These are phyloP conservation scores for Torulaspora franciscae DNA, from an alignment of 805 yeast species.

Conservation along the genomic window DNA sequence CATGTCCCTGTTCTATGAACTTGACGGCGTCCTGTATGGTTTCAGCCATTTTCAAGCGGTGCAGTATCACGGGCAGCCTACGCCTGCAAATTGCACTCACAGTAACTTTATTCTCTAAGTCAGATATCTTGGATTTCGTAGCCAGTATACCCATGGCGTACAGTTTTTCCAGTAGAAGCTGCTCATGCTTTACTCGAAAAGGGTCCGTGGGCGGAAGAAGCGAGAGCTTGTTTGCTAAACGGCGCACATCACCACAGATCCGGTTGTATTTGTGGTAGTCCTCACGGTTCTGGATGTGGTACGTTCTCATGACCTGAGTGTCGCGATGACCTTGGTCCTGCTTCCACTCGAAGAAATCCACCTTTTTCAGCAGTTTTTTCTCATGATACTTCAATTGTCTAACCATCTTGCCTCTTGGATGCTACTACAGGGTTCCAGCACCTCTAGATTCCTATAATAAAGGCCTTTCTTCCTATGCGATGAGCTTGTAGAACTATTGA, in stretches of 20 bases:
- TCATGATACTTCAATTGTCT: conserved; percentile 91
- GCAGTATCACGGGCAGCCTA: conserved; percentile 91
- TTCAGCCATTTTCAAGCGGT: conserved; percentile 89
- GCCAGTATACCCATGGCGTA: conserved; percentile 84
- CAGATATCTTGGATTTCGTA: conserved; percentile 85
- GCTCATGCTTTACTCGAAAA: conserved; percentile 82
- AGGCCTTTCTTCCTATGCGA: conserved; percentile 9
- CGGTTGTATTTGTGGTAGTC: conserved; percentile 93
- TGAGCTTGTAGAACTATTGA: conserved; percentile 13
- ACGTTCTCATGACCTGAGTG: conserved; percentile 91
- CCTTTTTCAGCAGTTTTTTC: conserved; percentile 88
- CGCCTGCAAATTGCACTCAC: conserved; percentile 92
- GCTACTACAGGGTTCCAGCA: not conserved
- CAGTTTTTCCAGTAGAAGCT: conserved; percentile 77
- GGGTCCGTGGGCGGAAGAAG: conserved; percentile 84
- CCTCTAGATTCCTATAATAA: not conserved
- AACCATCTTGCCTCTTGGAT: conserved; percentile 48
- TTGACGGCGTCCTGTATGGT: conserved; percentile 83
- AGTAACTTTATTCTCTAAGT: conserved; percentile 83
- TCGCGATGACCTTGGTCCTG: conserved; percentile 94
- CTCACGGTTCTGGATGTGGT: conserved; percentile 90
- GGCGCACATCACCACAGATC: conserved; percentile 86
- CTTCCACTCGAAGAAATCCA: conserved; percentile 96
- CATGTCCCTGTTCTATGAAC: conserved; percentile 94
- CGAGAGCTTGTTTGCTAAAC: conserved; percentile 80